These are phyloP conservation scores for Aspergillus viridinutans DNA, from an alignment of 2,329 filamentous ascomycete species.

Conservation along the genomic window DNA sequence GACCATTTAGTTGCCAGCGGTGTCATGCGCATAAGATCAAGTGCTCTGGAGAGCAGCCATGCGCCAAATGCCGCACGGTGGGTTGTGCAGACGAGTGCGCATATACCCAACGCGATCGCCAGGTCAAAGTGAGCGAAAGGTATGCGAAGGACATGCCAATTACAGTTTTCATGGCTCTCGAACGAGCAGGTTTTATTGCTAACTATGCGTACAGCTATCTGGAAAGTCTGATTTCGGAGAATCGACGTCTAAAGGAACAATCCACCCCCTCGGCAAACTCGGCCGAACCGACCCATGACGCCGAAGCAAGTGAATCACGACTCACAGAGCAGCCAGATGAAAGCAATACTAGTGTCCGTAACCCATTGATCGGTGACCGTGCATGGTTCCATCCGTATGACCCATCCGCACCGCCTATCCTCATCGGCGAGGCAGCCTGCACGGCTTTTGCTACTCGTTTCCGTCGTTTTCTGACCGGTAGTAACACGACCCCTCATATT, in stretches of 20 bases:
- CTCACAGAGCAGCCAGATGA: conserved; percentile 23
- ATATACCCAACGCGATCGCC: conserved; percentile 41
- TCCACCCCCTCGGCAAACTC: conserved; percentile 23
- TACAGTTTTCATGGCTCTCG: background rate
- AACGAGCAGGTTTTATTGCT: background rate
- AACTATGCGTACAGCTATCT: conserved; percentile 26
- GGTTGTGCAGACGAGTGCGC: conserved; percentile 36
- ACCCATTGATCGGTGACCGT: conserved; percentile 32
- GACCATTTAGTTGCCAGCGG: conserved; percentile 32
- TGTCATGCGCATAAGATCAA: conserved; percentile 47
- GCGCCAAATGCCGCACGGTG: conserved; percentile 37
- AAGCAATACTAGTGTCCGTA: conserved; percentile 26
- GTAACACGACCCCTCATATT: conserved; percentile 30
- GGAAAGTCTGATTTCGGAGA: conserved; percentile 31
- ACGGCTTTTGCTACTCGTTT: conserved; percentile 39
- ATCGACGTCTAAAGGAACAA: conserved; percentile 28
- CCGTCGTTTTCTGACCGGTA: conserved; percentile 32
- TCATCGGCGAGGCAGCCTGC: conserved; percentile 38
- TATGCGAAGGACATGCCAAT: conserved; percentile 6
- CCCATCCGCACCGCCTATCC: conserved; percentile 33
- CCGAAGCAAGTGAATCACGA: conserved; percentile 13
- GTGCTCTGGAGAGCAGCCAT: conserved; percentile 44
- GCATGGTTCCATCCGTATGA: conserved; percentile 36
- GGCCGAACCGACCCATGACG: conserved; percentile 18
- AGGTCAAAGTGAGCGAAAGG: conserved; percentile 39